phyloP scores from a whole-genome alignment of 257 asterid species.

The Ocimum tenuiflorum region DNA sequence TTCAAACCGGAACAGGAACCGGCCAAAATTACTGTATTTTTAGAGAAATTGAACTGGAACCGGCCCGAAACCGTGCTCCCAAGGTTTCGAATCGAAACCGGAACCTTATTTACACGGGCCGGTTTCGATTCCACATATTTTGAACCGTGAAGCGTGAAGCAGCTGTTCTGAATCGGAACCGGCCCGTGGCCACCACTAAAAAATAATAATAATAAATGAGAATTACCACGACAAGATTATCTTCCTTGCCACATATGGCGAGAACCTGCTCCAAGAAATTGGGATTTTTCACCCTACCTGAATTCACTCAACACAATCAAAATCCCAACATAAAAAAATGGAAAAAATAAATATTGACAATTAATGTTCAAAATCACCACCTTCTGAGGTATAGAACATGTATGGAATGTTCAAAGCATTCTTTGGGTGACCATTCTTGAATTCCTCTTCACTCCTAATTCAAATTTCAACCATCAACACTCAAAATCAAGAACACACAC shows the following conservation, averaged over 20 bases:
- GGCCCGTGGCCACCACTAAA: too few relatives aligned
- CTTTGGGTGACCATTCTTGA: conserved; percentile 59
- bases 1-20: too few relatives aligned
- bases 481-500: background rate
- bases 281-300: conserved; percentile 79
- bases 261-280: conserved; percentile 55
- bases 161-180: too few relatives aligned
- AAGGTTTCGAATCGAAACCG: too few relatives aligned
- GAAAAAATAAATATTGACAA: background rate
- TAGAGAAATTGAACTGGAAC: too few relatives aligned
- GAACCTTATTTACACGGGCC: too few relatives aligned
- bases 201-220: background rate
- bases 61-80: too few relatives aligned
- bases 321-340: background rate
- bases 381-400: conserved; percentile 65
- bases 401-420: conserved; percentile 64
- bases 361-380: conserved; percentile 14
- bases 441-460: conserved; percentile 81
- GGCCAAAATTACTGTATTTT: too few relatives aligned
- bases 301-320: background rate
- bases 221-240: conserved; percentile 58
- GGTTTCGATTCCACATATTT: too few relatives aligned
- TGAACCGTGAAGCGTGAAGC: too few relatives aligned
- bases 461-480: background rate
- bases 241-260: conserved; percentile 44